phyloP scores from a whole-genome alignment of 768 basidiomycete genomes.

The Hypholoma sublateritium region DNA sequence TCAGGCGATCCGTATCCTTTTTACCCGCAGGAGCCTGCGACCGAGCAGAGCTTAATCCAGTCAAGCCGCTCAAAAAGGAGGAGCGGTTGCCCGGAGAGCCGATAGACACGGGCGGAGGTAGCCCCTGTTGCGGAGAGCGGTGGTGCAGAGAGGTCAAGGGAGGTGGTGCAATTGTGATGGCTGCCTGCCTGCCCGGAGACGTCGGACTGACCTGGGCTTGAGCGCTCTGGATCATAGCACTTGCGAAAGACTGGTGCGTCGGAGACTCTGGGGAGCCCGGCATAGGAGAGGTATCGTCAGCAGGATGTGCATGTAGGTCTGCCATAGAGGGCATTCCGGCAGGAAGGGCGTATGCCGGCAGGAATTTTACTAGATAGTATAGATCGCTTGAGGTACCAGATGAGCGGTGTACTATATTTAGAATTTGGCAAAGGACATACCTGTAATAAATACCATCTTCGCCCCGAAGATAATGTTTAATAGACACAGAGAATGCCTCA shows the following conservation, averaged over 20 bases:
- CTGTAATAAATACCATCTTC: constrained; percentile 49
- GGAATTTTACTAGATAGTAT: constrained; percentile 69
- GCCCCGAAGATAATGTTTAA: constrained; percentile 74
- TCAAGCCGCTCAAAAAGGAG: constrained; percentile 3
- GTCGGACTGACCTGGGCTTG: background rate
- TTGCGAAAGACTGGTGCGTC: background rate
- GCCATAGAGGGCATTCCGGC: constrained; percentile 41
- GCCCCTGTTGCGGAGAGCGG: background rate
- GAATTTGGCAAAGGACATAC: constrained; percentile 22
- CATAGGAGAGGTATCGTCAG: background rate
- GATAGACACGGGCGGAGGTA: constrained; percentile 3
- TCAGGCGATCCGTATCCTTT: constrained; percentile 26
- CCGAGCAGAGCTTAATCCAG: background rate
- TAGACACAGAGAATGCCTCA: constrained; percentile 65
- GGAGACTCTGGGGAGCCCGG: background rate
- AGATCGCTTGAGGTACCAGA: constrained; percentile 41
- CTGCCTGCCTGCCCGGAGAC: background rate
- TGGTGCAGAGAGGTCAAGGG: background rate
- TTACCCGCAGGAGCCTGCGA: background rate
- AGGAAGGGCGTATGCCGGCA: constrained; percentile 62
- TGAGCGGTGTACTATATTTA: background rate
- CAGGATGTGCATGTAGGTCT: background rate
- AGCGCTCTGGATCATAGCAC: background rate
- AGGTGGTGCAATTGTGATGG: background rate
- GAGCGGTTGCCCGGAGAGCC: constrained; percentile 17